Percentiles rank a stretch among this genome's conserved stretches.
Conservation (phyloP, 257 asterid species). For the Solanum dulcamara region DNA sequence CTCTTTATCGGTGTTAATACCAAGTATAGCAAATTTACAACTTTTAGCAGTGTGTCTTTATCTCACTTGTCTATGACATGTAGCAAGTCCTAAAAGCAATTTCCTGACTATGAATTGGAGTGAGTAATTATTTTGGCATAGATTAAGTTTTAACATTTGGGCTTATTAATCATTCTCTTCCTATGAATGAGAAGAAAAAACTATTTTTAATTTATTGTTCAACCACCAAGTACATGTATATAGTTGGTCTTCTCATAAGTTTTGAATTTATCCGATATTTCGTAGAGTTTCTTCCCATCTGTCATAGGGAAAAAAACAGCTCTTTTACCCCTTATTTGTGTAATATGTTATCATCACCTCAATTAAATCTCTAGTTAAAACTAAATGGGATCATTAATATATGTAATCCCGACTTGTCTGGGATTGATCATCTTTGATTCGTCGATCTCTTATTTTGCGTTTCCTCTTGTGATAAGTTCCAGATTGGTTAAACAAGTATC, state of each 20-base stretch:
- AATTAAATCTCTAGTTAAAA: neutral
- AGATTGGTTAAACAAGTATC: neutral
- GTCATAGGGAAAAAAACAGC: neutral
- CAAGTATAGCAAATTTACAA: neutral
- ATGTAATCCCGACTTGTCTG: neutral
- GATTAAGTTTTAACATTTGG: neutral
- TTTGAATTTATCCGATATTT: neutral
- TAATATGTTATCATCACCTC: neutral
- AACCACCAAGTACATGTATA: neutral
- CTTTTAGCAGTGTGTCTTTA: neutral
- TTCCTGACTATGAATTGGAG: neutral
- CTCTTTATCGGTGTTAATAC: neutral
- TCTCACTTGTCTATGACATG: neutral
- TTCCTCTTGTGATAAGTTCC: neutral
- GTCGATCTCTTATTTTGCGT: neutral
- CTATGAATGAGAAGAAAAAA: neutral
- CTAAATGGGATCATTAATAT: neutral
- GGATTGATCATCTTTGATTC: neutral
- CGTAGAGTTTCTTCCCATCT: neutral
- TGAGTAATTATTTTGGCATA: neutral
- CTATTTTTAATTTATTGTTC: neutral
- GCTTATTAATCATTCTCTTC: neutral
- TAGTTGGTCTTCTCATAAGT: neutral
- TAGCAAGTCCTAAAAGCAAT: neutral
- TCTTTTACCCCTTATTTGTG: neutral